Base-by-base conservation (phyloP, 305 asterid genomes). In the Rubia tinctorum region DNA sequence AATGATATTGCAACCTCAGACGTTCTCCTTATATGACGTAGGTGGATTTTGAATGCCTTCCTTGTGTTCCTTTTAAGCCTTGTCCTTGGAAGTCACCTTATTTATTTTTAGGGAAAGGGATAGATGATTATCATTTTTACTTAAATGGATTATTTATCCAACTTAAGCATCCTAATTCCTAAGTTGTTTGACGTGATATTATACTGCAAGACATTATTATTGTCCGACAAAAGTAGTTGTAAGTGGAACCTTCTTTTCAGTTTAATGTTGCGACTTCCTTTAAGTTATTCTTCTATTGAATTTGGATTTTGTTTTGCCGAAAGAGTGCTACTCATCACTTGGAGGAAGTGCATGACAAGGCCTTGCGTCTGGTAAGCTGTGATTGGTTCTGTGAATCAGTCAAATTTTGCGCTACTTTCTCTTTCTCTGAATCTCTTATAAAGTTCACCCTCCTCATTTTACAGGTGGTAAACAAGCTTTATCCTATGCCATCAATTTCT, bases 291-390 rank as follows among this genome's bases (percentile, higher is more conserved):
- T 78, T 64, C 44, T 82, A 27, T 44, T 76, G 76, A 82, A 78
- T 81, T 78, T 80, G 40, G 27, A 73, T 55, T 73, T 60, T 68
- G 51, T 71, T 81, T 81, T 77, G 18, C 27, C 39, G 51, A 81
- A 69, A 95, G 99, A 89, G 98, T 79, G 85, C 99, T 56, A 90
- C 84, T 79, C 99, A 95, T 87, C 91, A 84, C 81, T 79, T 86
- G 82, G 98, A 92, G 80, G 98, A 95, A 88, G 98, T 95, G 82
- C 95, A 96, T 71, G 93, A 89, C 93, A 95, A 95, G 93, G 98
- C 99, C 79, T 88, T 95, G 81, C 97, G 99, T 76, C 89, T 95
- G 99, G 99, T 95, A 90, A 51, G 51, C 69, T 74, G 58, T 75
- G 12, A 71, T 30, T 58, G 73, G 76, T 80, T 73, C 30, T 78